Percentiles rank a stretch among this genome's conserved stretches.
Conservation (phyloP, 805 yeast genomes). For the Hyphopichia homilentoma region DNA sequence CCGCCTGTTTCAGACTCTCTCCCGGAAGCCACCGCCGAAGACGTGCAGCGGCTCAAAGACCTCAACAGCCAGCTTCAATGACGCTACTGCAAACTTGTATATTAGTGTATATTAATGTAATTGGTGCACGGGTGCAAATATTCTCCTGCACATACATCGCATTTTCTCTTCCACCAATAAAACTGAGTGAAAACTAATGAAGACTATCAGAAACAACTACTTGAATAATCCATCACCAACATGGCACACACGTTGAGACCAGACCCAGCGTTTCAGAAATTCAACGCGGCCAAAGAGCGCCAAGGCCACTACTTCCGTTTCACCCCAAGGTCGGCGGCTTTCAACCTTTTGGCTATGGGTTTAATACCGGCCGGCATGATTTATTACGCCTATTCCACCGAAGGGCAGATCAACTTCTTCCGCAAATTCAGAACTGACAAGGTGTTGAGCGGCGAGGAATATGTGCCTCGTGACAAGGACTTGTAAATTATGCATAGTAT, state of each 20-base stretch:
- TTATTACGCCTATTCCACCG: slow-evolving; percentile 32
- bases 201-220: background rate
- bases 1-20: too few relatives aligned
- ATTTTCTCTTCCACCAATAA: slow-evolving; percentile 1
- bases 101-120: too few relatives aligned
- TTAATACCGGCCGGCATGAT: slow-evolving; percentile 35
- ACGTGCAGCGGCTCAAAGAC: too few relatives aligned
- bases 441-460: slow-evolving; percentile 33
- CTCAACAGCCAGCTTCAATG: too few relatives aligned
- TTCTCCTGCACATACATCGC: slow-evolving; percentile 1
- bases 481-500: slow-evolving; percentile 19
- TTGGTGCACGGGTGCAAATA: background rate
- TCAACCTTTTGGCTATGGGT: slow-evolving; percentile 36
- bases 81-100: too few relatives aligned
- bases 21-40: too few relatives aligned
- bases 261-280: slow-evolving; percentile 38
- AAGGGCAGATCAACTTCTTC: slow-evolving; percentile 32
- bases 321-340: slow-evolving; percentile 33
- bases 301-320: slow-evolving; percentile 41
- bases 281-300: slow-evolving; percentile 40
- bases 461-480: slow-evolving; percentile 42
- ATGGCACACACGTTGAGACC: slow-evolving; percentile 45
- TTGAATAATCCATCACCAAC: slow-evolving; percentile 1
- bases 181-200: background rate
- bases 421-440: slow-evolving; percentile 34